Evolutionary conservation across 2,329 filamentous ascomycete genomes (phyloP).

Genomic region (Pseudocercospora musae): DNA sequence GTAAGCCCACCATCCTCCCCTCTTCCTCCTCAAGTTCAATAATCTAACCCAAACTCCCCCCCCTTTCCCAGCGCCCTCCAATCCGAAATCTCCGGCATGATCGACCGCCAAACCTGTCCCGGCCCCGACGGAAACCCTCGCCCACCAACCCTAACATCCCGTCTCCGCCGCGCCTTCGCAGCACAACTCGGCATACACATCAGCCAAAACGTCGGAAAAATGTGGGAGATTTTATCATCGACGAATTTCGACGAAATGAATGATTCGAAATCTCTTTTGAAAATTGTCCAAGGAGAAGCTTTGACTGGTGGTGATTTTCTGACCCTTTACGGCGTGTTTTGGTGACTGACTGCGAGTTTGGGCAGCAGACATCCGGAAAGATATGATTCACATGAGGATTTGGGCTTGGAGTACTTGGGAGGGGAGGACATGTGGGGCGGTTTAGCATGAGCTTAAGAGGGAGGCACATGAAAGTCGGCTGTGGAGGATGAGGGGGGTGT

Average conservation of each 20-base stretch:
- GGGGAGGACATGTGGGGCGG: neutral
- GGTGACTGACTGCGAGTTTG: constrained; percentile 5
- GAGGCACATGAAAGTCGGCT: no score
- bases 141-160: constrained; percentile 30
- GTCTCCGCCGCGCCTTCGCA: constrained; percentile 31
- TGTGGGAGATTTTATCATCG: constrained; percentile 33
- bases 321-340: constrained; percentile 1
- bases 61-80: constrained; percentile 22
- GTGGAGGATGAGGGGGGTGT: no score
- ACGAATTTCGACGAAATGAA: constrained; percentile 29
- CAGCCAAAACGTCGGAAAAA: constrained; percentile 25
- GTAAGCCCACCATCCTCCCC: constrained; percentile 20
- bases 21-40: no score
- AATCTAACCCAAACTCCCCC: neutral
- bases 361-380: neutral
- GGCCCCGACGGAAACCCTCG: constrained; percentile 20
- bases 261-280: constrained; percentile 25
- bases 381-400: neutral
- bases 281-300: constrained; percentile 18
- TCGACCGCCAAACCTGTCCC: constrained; percentile 24
- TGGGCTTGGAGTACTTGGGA: neutral
- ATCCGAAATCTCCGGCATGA: constrained; percentile 27
- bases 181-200: constrained; percentile 20
- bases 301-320: constrained; percentile 20
- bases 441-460: neutral